These are phyloP conservation scores for Kickxella alabastrina DNA, from an alignment of 192 early-diverging fungal species.

Conservation along the genomic window DNA sequence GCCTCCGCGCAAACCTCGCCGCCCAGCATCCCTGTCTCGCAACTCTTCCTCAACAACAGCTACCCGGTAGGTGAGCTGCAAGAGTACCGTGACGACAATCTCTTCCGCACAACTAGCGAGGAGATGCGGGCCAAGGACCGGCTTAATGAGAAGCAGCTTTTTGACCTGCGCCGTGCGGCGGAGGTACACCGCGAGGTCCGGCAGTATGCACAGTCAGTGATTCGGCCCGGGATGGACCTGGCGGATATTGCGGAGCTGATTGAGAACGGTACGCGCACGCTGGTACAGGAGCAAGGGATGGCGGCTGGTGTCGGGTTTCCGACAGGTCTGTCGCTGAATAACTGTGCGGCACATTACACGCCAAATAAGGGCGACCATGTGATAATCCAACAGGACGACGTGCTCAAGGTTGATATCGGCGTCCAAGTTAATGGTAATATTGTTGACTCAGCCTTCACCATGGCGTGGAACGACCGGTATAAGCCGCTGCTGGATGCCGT, in stretches of 20 bases:
- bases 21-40: constrained; percentile 71
- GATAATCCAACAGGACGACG: constrained; percentile 82
- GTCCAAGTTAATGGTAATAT: constrained; percentile 90
- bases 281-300: constrained; percentile 83
- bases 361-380: constrained; percentile 96
- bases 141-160: constrained; percentile 64
- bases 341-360: constrained; percentile 96
- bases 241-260: constrained; percentile 89
- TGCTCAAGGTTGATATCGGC: constrained; percentile 97
- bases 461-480: constrained; percentile 88
- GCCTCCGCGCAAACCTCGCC: constrained; percentile 59
- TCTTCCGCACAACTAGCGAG: constrained; percentile 84
- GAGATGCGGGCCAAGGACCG: constrained; percentile 87
- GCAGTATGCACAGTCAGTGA: constrained; percentile 66
- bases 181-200: constrained; percentile 96
- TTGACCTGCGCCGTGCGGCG: constrained; percentile 80
- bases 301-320: constrained; percentile 91
- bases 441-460: constrained; percentile 91
- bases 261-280: constrained; percentile 87
- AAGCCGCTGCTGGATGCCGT: constrained; percentile 83
- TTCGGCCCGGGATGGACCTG: constrained; percentile 95
- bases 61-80: constrained; percentile 81
- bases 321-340: constrained; percentile 88
- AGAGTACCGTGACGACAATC: constrained; percentile 87
- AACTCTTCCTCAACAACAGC: constrained; percentile 70